Percentiles rank a stretch among this genome's conserved stretches.
Conservation (phyloP, 352 stramenopile species). For the Globisporangium cederbergense region DNA sequence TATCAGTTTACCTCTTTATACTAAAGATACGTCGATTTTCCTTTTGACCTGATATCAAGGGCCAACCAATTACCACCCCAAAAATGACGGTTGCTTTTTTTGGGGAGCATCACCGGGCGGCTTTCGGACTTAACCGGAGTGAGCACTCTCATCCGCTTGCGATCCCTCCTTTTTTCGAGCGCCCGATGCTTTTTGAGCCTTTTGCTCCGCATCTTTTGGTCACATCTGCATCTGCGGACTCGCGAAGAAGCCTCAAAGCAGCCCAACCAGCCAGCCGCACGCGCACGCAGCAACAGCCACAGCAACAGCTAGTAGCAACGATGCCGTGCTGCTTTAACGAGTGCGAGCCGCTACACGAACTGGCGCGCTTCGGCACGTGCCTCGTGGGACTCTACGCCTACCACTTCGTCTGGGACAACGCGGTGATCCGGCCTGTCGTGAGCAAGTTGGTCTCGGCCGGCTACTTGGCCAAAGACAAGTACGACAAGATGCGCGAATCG, state of each 20-base stretch:
- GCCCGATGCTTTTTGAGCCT: no score
- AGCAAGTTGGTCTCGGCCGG: slow-evolving; percentile 36
- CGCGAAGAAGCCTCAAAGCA: background rate
- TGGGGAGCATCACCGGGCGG: background rate
- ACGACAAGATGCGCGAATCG: slow-evolving; percentile 82
- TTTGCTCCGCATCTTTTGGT: background rate
- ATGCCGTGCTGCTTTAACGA: slow-evolving; percentile 77
- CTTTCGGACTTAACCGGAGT: slow-evolving; percentile 1
- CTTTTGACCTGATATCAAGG: no score
- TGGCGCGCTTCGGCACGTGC: slow-evolving; percentile 53
- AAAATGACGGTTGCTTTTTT: background rate
- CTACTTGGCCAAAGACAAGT: slow-evolving; percentile 53
- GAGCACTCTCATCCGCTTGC: background rate
- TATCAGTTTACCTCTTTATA: no score
- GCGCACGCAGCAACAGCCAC: background rate
- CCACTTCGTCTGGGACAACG: slow-evolving; percentile 65
- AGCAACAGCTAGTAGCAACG: background rate
- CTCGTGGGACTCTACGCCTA: slow-evolving; percentile 62
- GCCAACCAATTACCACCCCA: background rate
- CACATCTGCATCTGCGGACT: slow-evolving; percentile 8
- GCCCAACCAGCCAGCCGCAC: background rate
- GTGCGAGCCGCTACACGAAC: slow-evolving; percentile 50
- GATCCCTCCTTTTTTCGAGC: background rate
- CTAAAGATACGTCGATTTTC: no score
- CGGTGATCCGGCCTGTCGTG: slow-evolving; percentile 54